Conservation (phyloP, 2,329 filamentous ascomycete genomes). For the Aspergillus phoenicis region DNA sequence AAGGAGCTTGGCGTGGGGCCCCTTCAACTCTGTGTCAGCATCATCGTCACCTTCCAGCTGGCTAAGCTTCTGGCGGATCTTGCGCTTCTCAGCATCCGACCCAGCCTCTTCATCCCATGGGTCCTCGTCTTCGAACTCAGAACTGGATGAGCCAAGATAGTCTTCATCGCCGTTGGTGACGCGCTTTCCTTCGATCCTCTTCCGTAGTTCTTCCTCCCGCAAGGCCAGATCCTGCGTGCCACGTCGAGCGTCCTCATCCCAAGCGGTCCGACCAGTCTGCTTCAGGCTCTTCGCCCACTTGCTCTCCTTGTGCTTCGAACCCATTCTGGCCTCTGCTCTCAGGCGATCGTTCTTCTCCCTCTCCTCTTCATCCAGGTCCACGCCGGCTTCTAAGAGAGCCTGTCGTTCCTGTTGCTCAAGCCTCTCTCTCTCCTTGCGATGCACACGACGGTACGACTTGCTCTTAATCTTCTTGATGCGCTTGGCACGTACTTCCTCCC, state of each 20-base stretch:
- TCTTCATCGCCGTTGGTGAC: conserved; percentile 65
- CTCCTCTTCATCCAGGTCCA: conserved; percentile 66
- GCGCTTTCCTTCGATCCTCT: conserved; percentile 73
- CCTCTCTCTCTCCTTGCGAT: conserved; percentile 74
- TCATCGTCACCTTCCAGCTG: conserved; percentile 54
- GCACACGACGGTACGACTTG: conserved; percentile 89
- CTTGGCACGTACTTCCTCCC: conserved; percentile 84
- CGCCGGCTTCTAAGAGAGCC: conserved; percentile 60
- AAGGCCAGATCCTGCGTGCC: conserved; percentile 79
- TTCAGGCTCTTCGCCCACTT: conserved; percentile 89
- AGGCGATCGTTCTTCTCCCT: conserved; percentile 69
- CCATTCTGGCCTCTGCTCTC: conserved; percentile 81
- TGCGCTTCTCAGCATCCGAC: conserved; percentile 40
- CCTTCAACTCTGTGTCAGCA: conserved; percentile 39
- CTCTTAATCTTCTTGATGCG: conserved; percentile 99
- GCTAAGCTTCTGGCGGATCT: conserved; percentile 45
- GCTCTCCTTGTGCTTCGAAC: conserved; percentile 80
- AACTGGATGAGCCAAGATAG: conserved; percentile 53
- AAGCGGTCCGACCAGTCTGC: conserved; percentile 75
- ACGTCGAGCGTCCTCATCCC: conserved; percentile 83
- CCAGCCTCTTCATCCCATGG: conserved; percentile 60
- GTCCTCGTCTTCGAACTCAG: conserved; percentile 63
- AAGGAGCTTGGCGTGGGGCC: conserved; percentile 68
- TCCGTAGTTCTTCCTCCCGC: conserved; percentile 77
- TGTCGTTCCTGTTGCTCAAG: conserved; percentile 60